A percentile compares a stretch with the other conserved stretches of the same genome.
phyloP scores from a whole-genome alignment of 2,329 filamentous ascomycete species.

The Alternaria conjuncta region DNA sequence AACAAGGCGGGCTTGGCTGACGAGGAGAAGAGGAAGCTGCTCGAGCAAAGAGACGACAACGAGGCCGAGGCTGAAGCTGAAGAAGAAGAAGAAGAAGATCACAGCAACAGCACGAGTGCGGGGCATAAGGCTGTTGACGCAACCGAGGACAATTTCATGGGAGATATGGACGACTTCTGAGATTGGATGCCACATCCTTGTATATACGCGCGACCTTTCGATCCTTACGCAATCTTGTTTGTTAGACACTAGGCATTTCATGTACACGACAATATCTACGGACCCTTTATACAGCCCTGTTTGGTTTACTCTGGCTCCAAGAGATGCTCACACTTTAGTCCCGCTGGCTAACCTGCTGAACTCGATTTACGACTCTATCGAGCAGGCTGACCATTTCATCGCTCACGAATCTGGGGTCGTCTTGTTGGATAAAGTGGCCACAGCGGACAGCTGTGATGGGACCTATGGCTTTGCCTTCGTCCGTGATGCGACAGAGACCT shows the following conservation, averaged over 20 bases:
- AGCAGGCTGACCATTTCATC: slow-evolving; percentile 42
- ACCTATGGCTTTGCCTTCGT: slow-evolving; percentile 49
- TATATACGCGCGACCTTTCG: slow-evolving; percentile 10
- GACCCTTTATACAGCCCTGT: not conserved
- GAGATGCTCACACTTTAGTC: slow-evolving; percentile 7
- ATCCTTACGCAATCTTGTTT: not conserved
- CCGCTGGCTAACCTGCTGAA: slow-evolving; percentile 42
- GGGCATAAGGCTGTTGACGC: not conserved
- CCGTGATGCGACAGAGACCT: slow-evolving; percentile 56
- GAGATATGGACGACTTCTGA: slow-evolving; percentile 45
- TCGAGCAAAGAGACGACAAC: slow-evolving; percentile 12
- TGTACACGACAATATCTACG: not conserved
- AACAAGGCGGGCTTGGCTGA: slow-evolving; percentile 37
- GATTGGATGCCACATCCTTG: not conserved
- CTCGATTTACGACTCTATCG: slow-evolving; percentile 45
- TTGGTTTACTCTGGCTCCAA: not conserved
- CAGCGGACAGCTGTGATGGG: slow-evolving; percentile 57
- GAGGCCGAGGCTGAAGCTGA: slow-evolving; percentile 5
- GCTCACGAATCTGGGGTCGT: slow-evolving; percentile 54
- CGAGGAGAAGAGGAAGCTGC: slow-evolving; percentile 30
- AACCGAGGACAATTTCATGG: slow-evolving; percentile 24
- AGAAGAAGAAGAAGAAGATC: not conserved
- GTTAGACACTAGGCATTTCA: not conserved
- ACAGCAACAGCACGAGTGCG: not conserved
- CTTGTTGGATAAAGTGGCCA: slow-evolving; percentile 64